A percentile compares a stretch with the other conserved stretches of the same genome.
Evolutionary conservation across 192 early-diverging fungal genomes (phyloP).

Genomic region (Umbelopsis ramanniana): DNA sequence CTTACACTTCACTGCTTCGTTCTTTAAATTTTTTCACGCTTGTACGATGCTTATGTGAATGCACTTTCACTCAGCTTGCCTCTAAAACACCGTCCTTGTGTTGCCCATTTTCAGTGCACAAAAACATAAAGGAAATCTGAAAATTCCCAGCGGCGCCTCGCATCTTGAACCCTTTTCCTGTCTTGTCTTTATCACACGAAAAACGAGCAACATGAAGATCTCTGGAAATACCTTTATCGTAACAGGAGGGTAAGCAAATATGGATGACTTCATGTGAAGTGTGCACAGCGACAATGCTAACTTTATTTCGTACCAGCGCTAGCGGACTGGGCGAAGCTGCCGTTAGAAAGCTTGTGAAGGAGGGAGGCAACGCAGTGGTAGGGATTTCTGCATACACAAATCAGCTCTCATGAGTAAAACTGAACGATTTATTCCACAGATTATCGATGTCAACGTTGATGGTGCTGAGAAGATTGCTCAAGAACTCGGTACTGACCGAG

Average conservation of each 20-base stretch:
- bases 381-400: neutral
- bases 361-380: constrained; percentile 26
- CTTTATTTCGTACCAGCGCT: constrained; percentile 17
- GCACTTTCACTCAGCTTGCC: too few species aligned
- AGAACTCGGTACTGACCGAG: constrained; percentile 4
- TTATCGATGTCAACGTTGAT: constrained; percentile 29
- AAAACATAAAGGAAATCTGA: neutral
- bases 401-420: neutral
- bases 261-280: too few species aligned
- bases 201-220: constrained; percentile 20
- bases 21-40: too few species aligned
- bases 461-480: neutral
- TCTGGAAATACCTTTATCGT: constrained; percentile 23
- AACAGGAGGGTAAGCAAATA: constrained; percentile 27
- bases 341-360: constrained; percentile 11
- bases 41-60: too few species aligned
- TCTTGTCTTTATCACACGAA: too few species aligned
- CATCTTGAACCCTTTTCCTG: too few species aligned
- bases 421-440: neutral
- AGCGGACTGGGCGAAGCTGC: constrained; percentile 31
- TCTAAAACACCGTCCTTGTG: neutral
- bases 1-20: too few species aligned
- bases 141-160: neutral
- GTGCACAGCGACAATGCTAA: neutral
- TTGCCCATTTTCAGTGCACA: constrained; percentile 3